Conservation (phyloP, 2,329 filamentous ascomycete genomes). For the Trichoderma guizhouense region DNA sequence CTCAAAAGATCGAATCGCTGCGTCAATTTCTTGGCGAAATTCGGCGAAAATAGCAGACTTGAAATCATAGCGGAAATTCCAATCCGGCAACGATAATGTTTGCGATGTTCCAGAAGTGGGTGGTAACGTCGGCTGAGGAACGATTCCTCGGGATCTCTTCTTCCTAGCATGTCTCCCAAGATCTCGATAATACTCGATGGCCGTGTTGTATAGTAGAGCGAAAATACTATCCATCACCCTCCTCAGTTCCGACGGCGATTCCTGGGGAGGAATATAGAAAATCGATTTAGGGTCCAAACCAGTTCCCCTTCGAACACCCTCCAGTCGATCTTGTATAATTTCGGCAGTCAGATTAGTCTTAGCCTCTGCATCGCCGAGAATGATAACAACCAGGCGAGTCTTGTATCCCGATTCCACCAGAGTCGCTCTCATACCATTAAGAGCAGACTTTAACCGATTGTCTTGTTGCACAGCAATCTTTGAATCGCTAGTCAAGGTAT, state of each 20-base stretch:
- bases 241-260: constrained; percentile 66
- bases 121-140: constrained; percentile 77
- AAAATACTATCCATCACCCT: constrained; percentile 73
- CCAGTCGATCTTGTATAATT: constrained; percentile 64
- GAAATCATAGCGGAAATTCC: constrained; percentile 93
- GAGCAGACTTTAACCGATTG: constrained; percentile 82
- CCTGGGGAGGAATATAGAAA: constrained; percentile 76
- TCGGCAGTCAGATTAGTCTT: constrained; percentile 54
- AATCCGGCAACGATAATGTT: constrained; percentile 78
- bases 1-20: constrained; percentile 79
- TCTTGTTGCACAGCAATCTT: constrained; percentile 76
- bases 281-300: constrained; percentile 80
- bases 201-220: constrained; percentile 66
- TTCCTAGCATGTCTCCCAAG: constrained; percentile 87
- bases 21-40: constrained; percentile 89
- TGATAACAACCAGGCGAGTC: constrained; percentile 69
- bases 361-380: constrained; percentile 32
- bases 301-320: constrained; percentile 74
- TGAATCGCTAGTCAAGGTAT: constrained; percentile 68
- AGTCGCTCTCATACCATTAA: constrained; percentile 70
- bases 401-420: constrained; percentile 71
- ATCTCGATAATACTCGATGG: constrained; percentile 89
- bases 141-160: constrained; percentile 75
- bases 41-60: constrained; percentile 89
- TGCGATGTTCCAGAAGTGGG: constrained; percentile 82